Conservation (phyloP, 371 early-diverging fungal genomes). For the Mucor plumbeus region DNA sequence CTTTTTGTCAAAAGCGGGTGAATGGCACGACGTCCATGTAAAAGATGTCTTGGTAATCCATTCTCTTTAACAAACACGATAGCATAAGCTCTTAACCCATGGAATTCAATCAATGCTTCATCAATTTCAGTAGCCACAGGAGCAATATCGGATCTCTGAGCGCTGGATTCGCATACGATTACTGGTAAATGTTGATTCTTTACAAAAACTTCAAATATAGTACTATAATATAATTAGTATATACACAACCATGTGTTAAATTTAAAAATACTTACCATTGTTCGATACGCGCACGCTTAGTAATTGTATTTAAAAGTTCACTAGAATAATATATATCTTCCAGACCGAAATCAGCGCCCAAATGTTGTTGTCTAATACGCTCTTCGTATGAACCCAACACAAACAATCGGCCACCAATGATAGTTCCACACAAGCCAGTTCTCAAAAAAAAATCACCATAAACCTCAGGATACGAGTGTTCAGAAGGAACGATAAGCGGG, state of each 20-base stretch:
- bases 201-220: slow-evolving; percentile 63
- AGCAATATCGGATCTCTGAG: slow-evolving; percentile 47
- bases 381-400: slow-evolving; percentile 78
- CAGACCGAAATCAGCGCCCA: slow-evolving; percentile 45
- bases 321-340: slow-evolving; percentile 55
- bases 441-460: slow-evolving; percentile 64
- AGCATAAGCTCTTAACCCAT: slow-evolving; percentile 64
- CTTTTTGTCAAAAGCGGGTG: slow-evolving; percentile 65
- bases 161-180: slow-evolving; percentile 64
- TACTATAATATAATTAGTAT: slow-evolving; percentile 37
- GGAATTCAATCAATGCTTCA: slow-evolving; percentile 56
- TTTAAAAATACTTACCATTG: slow-evolving; percentile 48
- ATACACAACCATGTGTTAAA: not conserved
- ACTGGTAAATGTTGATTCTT: slow-evolving; percentile 71
- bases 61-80: slow-evolving; percentile 60
- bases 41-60: slow-evolving; percentile 66
- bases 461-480: slow-evolving; percentile 49
- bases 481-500: slow-evolving; percentile 53
- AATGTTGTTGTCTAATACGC: slow-evolving; percentile 61
- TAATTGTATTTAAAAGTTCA: slow-evolving; percentile 58
- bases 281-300: slow-evolving; percentile 50
- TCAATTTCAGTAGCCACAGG: slow-evolving; percentile 60
- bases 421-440: slow-evolving; percentile 78
- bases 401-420: slow-evolving; percentile 70
- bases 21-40: slow-evolving; percentile 66